Evolutionary conservation across 331 rosid genomes (phyloP).

Genomic region (Malus hybrid): DNA sequence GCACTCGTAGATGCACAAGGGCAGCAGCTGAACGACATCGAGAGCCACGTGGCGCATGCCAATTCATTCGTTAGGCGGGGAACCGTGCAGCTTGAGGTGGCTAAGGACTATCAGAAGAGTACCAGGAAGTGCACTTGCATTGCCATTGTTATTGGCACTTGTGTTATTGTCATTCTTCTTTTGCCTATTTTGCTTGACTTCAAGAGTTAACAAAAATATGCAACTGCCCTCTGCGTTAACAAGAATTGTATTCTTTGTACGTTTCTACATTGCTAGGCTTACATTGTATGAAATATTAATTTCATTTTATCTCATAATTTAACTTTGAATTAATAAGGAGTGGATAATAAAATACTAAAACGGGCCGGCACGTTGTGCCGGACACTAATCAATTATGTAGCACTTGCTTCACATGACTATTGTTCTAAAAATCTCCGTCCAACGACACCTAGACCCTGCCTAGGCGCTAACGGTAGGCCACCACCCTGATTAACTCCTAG

Average conservation of each 20-base stretch:
- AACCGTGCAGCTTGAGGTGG: not conserved
- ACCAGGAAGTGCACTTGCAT: not conserved
- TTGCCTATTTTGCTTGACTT: not conserved
- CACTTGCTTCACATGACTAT: no score
- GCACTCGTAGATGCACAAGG: slow-evolving; percentile 14
- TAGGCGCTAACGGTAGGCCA: rapidly evolving
- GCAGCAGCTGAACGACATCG: slow-evolving; percentile 7
- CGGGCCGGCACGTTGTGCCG: no score
- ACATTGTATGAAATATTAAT: not conserved
- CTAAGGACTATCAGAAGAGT: slow-evolving; percentile 7
- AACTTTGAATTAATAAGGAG: no score
- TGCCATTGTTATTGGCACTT: not conserved
- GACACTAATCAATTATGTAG: no score
- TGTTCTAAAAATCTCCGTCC: no score
- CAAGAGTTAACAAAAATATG: not conserved
- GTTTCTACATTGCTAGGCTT: not conserved
- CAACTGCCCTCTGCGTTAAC: not conserved
- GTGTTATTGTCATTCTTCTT: not conserved
- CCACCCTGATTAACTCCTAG: no score
- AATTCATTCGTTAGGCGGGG: not conserved
- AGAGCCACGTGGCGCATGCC: not conserved
- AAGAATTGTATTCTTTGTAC: not conserved
- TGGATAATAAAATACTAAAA: no score
- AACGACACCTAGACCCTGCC: no score
- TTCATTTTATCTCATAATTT: no score